A percentile compares a stretch with the other conserved stretches of the same genome.
These are phyloP conservation scores for Akebia trifoliata DNA, from an alignment of 164 flowering plant genomes.

Conservation along the genomic window DNA sequence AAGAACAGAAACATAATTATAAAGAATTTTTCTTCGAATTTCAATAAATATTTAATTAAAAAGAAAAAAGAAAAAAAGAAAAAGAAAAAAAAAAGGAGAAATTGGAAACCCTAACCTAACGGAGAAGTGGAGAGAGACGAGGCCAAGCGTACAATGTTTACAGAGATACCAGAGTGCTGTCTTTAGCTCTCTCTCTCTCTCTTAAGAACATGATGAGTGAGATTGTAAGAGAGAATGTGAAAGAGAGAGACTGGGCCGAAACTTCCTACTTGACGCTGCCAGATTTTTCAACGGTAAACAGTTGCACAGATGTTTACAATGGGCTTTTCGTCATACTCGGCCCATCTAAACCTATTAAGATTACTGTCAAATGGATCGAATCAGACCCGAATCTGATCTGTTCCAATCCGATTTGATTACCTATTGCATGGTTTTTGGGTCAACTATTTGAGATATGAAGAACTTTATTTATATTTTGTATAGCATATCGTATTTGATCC, in stretches of 20 bases:
- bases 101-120: constrained; percentile 5
- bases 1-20: not conserved
- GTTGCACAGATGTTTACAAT: too few species aligned
- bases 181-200: constrained; percentile 1
- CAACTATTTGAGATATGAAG: too few species aligned
- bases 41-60: not conserved
- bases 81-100: not conserved
- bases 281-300: too few species aligned
- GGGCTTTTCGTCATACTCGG: too few species aligned
- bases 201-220: not conserved
- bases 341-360: too few species aligned
- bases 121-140: not conserved
- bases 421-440: too few species aligned
- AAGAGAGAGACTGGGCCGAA: not conserved
- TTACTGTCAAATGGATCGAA: too few species aligned
- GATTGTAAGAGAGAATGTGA: too few species aligned
- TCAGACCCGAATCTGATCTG: too few species aligned
- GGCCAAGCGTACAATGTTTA: not conserved
- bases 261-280: not conserved
- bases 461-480: too few species aligned
- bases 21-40: not conserved
- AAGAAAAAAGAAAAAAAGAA: not conserved
- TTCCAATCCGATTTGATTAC: too few species aligned
- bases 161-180: not conserved
- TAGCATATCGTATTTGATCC: too few species aligned